Evolutionary conservation across 306 rosid species (phyloP), one percentile per base, ranked within the genome.

Genomic region (Cicer judaicum): DNA sequence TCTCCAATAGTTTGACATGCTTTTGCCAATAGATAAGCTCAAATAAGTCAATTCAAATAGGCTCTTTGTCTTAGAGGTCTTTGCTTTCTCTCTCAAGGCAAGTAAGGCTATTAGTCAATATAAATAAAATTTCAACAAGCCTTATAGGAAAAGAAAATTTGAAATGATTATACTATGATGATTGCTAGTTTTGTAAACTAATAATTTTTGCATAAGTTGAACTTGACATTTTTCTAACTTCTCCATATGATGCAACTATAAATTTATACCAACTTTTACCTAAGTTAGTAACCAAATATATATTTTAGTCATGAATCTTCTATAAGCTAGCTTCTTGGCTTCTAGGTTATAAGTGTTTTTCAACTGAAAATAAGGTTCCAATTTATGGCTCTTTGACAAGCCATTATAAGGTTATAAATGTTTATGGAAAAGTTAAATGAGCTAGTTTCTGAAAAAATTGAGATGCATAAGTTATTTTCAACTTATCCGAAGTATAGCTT

Each of bases 281-380:
- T 11, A 60, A 29, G 43, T 34, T 6, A 60, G 19, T 29, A 34
- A 60, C 65, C 38, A 12, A 60, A 60, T 34, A 36, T 42, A 34
- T 59, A 29, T 59, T 60, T 60, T 12, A 12, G 59, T 12, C 16
- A 13, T 7, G 43, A 29, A 60, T 42, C 43, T 34, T 60, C 43
- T 11, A 2, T 4, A 29, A 57, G 64, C 40, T 24, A 57, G 62
- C 62, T 18, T 55, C 62, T 55, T 24, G 21, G 62, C 62, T 18
- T 55, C 62, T 55, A 18, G 38, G n/a, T 55, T 55, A 55, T 55
- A 55, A 19, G 21, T 19, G 62, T 12, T 56, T 19, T 9, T 56
- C n/a, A 56, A 56, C 62, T 56, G 62, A 56, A 56, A 56, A 59
- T 59, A 59, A 29, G 8, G 12, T 11, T 60, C 34, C 41, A 34